A percentile compares a stretch with the other conserved stretches of the same genome.
Conservation (phyloP, 176 grass and related monocot species). For the Eremochloa ophiuroides region DNA sequence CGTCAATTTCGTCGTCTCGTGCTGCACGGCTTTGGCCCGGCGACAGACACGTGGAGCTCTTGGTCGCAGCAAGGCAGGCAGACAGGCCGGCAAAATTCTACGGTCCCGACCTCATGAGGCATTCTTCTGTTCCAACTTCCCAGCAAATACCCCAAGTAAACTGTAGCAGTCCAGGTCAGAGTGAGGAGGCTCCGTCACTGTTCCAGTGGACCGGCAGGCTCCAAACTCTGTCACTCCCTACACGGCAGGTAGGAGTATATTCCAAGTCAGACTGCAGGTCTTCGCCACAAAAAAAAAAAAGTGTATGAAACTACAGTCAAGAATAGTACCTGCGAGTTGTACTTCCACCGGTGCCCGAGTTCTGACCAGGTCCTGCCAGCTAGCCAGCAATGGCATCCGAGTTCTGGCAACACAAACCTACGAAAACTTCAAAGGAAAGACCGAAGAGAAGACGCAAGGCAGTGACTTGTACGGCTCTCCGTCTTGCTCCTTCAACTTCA, state of each 20-base stretch:
- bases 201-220: not conserved
- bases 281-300: too few relatives aligned
- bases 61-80: not conserved
- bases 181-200: not conserved
- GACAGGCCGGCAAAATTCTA: not conserved
- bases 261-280: not conserved
- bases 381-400: not conserved
- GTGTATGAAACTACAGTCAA: not conserved
- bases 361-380: not conserved
- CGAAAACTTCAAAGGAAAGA: not conserved
- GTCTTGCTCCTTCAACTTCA: not conserved
- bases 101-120: not conserved
- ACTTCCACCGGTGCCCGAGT: not conserved
- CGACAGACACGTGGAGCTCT: not conserved
- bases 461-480: not conserved
- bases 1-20: constrained; percentile 2
- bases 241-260: not conserved
- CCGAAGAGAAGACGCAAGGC: not conserved
- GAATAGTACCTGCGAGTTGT: not conserved
- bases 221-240: constrained; percentile 6
- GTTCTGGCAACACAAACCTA: not conserved
- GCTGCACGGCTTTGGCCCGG: not conserved
- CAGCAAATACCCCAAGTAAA: not conserved
- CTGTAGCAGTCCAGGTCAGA: not conserved
- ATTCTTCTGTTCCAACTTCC: not conserved